Base-by-base conservation (phyloP, 176 grass and related monocot species). In the Alopecurus myosuroides region DNA sequence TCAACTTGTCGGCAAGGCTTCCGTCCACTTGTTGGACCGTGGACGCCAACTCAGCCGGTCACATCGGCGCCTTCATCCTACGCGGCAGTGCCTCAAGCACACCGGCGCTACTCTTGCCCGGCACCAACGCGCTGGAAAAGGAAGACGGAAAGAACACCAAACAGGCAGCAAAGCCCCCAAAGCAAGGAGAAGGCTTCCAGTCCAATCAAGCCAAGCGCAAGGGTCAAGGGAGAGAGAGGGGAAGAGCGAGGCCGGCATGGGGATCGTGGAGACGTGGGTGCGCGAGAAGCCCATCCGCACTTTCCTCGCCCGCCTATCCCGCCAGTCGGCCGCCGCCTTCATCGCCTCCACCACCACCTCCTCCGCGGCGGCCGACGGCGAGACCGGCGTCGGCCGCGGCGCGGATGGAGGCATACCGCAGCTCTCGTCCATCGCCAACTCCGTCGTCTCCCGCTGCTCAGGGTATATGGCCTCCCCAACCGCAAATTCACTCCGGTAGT, bases 371-470 rank as follows among this genome's bases (percentile, higher is more conserved):
- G 45, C 84, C 34, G 55, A 56, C 22, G 62, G 64, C 74, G 36
- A 20, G 52, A 33, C 34, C 58, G 74, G 51, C 45, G 46, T 9
- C 78, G 62, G 23, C 35, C 66, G 78, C 65, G 70, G 79, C 82
- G 64, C 31, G 44, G 58, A 60, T 26, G 34, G 64, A 45, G 31
- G 42, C 77, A 85, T 95, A 22, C 76, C 91, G 66, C 80, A 91
- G 53, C 82, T 98, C 50, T 98, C 95, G 33, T 29, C 91, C 77
- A 46, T 92, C 53, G 93, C 95, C 23, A 90, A 86, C 80, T 93
- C 93, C 44, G 87, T 95, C 60, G 71, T 98, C 44, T 84, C 76
- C 74, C 95, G 95, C 72, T 98, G 95, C 77, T 83, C 91, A 13
- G 83, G 85, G 95, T 98, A 77, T 37, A 77, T 37, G 65, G 9